Conservation (phyloP, 176 grass and related monocot species). For the Zea luxurians region DNA sequence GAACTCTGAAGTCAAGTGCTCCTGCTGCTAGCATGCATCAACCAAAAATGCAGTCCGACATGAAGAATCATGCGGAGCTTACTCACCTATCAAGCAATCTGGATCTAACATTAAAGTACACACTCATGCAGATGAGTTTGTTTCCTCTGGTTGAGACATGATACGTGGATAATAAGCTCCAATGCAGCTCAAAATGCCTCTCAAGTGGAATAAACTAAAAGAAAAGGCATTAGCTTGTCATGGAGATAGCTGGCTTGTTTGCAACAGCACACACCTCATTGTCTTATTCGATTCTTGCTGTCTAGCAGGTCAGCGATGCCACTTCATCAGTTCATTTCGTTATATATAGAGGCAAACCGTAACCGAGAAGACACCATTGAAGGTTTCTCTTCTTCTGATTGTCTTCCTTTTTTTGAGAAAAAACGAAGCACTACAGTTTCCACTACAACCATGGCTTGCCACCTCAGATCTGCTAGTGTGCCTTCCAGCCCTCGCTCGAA, state of each 20-base stretch:
- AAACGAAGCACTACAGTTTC: neutral
- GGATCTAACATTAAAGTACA: slow-evolving; percentile 2
- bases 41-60: neutral
- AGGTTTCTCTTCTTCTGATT: neutral
- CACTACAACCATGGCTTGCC: slow-evolving; percentile 45
- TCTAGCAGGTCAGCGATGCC: neutral
- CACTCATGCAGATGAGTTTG: slow-evolving; percentile 5
- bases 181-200: too few relatives aligned
- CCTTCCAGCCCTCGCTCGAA: slow-evolving; percentile 30
- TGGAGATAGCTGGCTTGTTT: slow-evolving; percentile 8
- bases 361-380: neutral
- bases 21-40: neutral
- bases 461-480: slow-evolving; percentile 37
- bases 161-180: too few relatives aligned
- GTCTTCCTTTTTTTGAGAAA: neutral
- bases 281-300: slow-evolving; percentile 10
- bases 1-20: neutral
- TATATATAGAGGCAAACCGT: slow-evolving; percentile 23
- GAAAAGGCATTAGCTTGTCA: neutral
- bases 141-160: neutral
- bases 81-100: neutral
- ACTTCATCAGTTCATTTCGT: neutral
- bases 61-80: neutral
- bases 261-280: slow-evolving; percentile 5
- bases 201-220: neutral